Evolutionary conservation across 441 rosid genomes (phyloP).

Genomic region (Syzygium syzygioides): DNA sequence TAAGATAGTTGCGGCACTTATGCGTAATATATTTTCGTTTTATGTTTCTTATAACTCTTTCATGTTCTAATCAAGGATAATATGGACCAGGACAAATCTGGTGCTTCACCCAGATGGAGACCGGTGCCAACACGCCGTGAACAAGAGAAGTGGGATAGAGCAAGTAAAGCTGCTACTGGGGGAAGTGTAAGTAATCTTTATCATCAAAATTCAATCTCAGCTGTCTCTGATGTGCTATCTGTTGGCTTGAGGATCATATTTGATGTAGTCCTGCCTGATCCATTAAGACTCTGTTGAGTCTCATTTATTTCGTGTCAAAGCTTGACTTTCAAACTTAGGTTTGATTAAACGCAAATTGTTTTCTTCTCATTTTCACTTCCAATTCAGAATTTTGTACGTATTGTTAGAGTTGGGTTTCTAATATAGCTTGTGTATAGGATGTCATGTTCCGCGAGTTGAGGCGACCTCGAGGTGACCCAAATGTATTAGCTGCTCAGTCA

Average conservation of each 20-base stretch:
- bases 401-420: slow-evolving; percentile 11
- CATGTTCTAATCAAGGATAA: background rate
- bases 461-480: slow-evolving; percentile 66
- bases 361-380: background rate
- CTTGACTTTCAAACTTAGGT: background rate
- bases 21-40: background rate
- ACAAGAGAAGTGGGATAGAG: slow-evolving; percentile 91
- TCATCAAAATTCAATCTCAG: background rate
- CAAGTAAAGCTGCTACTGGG: slow-evolving; percentile 72
- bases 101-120: slow-evolving; percentile 43
- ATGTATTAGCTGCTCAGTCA: slow-evolving; percentile 63
- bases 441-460: slow-evolving; percentile 59
- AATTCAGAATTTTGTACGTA: background rate
- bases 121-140: slow-evolving; percentile 74
- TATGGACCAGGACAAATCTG: slow-evolving; percentile 28
- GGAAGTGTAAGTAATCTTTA: slow-evolving; percentile 58
- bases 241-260: background rate
- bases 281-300: background rate
- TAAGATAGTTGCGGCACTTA: slow-evolving; percentile 12
- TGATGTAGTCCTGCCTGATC: background rate
- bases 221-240: background rate
- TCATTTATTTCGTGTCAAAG: background rate
- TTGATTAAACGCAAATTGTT: background rate
- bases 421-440: slow-evolving; percentile 35
- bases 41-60: background rate